phyloP scores from a whole-genome alignment of 148 eudicot species.

The Cornus controversa region DNA sequence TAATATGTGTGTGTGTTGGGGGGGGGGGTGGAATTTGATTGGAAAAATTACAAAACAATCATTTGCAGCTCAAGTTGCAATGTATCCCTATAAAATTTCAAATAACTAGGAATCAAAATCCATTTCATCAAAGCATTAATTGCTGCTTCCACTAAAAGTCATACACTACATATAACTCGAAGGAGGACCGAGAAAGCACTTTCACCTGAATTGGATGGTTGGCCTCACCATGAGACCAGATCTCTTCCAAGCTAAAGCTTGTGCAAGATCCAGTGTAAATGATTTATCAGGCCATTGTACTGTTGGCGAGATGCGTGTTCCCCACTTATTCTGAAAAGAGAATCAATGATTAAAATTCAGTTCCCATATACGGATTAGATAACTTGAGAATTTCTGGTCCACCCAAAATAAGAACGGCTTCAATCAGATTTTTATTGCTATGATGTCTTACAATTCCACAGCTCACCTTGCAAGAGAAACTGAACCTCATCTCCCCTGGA shows the following conservation, averaged over 20 bases:
- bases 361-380: neutral
- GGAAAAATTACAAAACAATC: no score
- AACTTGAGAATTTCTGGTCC: neutral
- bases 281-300: conserved; percentile 89
- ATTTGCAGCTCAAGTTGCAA: no score
- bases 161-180: neutral
- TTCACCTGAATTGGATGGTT: conserved; percentile 75
- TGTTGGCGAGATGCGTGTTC: conserved; percentile 79
- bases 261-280: conserved; percentile 58
- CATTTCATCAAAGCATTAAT: neutral
- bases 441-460: neutral
- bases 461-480: conserved; percentile 91
- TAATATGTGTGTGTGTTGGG: no score
- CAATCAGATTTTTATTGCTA: neutral
- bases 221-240: conserved; percentile 91
- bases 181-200: neutral
- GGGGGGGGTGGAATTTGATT: no score
- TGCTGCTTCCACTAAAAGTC: conserved; percentile 1
- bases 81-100: no score
- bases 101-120: neutral
- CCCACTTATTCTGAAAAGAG: conserved; percentile 74
- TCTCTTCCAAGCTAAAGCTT: conserved; percentile 90
- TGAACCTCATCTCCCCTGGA: conserved; percentile 94
- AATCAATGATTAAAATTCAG: neutral
- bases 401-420: neutral